Percentiles rank a stretch among this genome's conserved stretches.
These are phyloP conservation scores for Backusella mclennaniae DNA, from an alignment of 192 early-diverging fungal genomes.

Conservation along the genomic window DNA sequence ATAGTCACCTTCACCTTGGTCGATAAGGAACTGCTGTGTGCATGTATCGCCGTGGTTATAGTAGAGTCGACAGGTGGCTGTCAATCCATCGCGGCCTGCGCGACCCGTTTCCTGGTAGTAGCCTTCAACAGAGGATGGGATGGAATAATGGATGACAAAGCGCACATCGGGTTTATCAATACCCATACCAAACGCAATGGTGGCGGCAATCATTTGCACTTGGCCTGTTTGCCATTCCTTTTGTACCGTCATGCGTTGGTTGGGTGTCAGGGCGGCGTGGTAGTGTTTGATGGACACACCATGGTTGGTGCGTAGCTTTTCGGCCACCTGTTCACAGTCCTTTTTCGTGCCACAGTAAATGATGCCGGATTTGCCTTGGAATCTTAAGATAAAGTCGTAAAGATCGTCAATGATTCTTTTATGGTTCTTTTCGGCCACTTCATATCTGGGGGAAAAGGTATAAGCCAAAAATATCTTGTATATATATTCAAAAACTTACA, in stretches of 20 bases:
- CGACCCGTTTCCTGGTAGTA: conserved; percentile 98
- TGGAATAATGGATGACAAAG: conserved; percentile 89
- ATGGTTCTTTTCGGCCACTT: conserved; percentile 59
- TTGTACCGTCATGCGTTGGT: conserved; percentile 76
- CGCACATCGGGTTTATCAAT: conserved; percentile 97
- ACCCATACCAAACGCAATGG: conserved; percentile 98
- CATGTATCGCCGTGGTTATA: conserved; percentile 53
- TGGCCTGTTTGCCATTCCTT: conserved; percentile 76
- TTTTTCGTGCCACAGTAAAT: conserved; percentile 85
- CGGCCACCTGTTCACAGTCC: conserved; percentile 79
- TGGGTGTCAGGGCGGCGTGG: conserved; percentile 84
- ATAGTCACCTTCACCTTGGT: conserved; percentile 71
- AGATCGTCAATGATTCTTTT: conserved; percentile 64
- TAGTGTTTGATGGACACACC: conserved; percentile 72
- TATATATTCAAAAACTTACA: conserved; percentile 6
- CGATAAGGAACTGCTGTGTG: conserved; percentile 76
- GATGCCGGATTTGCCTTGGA: conserved; percentile 78
- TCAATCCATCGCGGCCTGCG: conserved; percentile 89
- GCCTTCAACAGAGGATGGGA: conserved; percentile 89
- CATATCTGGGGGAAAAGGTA: conserved; percentile 44
- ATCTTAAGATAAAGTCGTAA: conserved; percentile 62
- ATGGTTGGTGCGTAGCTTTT: conserved; percentile 59
- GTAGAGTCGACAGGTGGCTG: conserved; percentile 81
- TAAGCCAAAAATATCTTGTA: background rate
- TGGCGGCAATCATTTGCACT: conserved; percentile 88